Evolutionary conservation across 768 basidiomycete genomes (phyloP).

Genomic region (Chlorophyllum brunneum): DNA sequence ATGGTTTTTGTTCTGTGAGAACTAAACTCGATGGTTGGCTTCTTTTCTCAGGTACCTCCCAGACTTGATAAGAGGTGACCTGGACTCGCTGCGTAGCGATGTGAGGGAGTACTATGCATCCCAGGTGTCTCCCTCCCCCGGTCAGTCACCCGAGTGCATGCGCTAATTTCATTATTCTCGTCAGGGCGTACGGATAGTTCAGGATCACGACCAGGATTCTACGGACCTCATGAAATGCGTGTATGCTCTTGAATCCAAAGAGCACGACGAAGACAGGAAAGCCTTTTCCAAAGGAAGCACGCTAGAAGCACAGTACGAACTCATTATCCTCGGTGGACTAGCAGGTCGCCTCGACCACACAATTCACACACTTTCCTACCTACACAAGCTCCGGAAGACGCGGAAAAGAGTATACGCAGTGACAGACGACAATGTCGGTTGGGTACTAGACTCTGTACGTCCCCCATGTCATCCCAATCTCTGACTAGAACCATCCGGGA

Average conservation of each 20-base stretch:
- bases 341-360: constrained; percentile 94
- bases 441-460: constrained; percentile 78
- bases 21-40: background rate
- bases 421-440: constrained; percentile 89
- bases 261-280: constrained; percentile 34
- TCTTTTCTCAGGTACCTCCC: constrained; percentile 61
- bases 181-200: constrained; percentile 66
- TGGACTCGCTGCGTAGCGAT: constrained; percentile 82
- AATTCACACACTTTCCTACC: constrained; percentile 78
- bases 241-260: constrained; percentile 52
- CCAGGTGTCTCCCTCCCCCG: constrained; percentile 36
- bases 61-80: constrained; percentile 87
- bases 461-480: background rate
- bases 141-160: background rate
- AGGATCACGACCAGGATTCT: constrained; percentile 75
- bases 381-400: constrained; percentile 72
- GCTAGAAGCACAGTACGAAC: constrained; percentile 45
- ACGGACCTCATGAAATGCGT: constrained; percentile 98
- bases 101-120: constrained; percentile 66
- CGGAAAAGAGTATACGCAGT: constrained; percentile 65
- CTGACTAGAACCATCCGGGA: no score
- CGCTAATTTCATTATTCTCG: background rate
- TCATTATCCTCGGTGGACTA: constrained; percentile 84
- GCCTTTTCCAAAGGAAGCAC: constrained; percentile 25
- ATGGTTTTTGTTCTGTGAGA: background rate